Conservation (phyloP, 108 stramenopile species). For the Nitzschia putrida region DNA sequence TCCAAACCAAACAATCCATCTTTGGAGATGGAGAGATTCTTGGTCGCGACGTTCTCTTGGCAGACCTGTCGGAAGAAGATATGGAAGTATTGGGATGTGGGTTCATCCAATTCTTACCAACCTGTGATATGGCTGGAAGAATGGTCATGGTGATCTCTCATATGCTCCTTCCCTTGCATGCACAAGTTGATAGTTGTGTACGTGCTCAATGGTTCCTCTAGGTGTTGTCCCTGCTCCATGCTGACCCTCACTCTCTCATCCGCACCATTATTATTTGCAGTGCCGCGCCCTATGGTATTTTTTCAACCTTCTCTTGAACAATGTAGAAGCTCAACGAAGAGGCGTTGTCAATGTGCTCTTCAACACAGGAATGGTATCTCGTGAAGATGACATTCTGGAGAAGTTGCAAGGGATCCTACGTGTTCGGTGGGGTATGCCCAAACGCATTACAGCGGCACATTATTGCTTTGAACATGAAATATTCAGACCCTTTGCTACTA, state of each 20-base stretch:
- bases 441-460: constrained; percentile 11
- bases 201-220: too few relatives aligned
- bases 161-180: not conserved
- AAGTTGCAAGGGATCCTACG: not conserved
- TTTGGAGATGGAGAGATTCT: not conserved
- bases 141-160: constrained; percentile 6
- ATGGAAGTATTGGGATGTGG: constrained; percentile 14
- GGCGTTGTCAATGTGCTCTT: constrained; percentile 21
- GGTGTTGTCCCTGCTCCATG: too few relatives aligned
- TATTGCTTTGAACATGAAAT: constrained; percentile 22
- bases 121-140: constrained; percentile 19
- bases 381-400: not conserved
- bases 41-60: too few relatives aligned
- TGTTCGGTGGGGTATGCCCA: constrained; percentile 16
- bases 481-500: constrained; percentile 8
- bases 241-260: not conserved
- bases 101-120: not conserved
- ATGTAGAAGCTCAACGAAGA: constrained; percentile 16
- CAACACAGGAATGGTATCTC: not conserved
- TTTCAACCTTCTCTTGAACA: not conserved
- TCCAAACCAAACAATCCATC: constrained; percentile 22
- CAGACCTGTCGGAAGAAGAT: too few relatives aligned
- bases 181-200: not conserved
- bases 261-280: not conserved
- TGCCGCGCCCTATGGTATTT: not conserved